Base-by-base conservation (phyloP, 2,329 filamentous ascomycete species). In the Fusarium stilboides region DNA sequence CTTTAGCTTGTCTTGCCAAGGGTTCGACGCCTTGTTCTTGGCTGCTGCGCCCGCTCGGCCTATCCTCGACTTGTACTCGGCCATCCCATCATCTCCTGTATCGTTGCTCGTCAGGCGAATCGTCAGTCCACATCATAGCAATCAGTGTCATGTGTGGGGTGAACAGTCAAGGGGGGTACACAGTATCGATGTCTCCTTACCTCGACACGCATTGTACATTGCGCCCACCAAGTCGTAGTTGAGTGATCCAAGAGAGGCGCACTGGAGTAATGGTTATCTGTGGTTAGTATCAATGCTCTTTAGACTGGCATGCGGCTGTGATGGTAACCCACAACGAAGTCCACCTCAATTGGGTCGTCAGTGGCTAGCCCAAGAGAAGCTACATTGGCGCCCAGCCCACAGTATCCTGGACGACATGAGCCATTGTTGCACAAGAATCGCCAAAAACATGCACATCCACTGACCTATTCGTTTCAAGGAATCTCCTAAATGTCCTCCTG, bases 241-340 rank as follows among this genome's bases (percentile, higher is more conserved):
- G 42, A 98, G 77, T 10, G 89, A 89, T 19, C 95, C 96, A 7
- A 98, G 81, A 1, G 95, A 98, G 1, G 95, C 93, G 24, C 92
- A 88, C 90, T 92, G 68, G 42, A 66, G 36, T 46, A 54, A 50
- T 55, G 34, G 57, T 58, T 61, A 52, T 44, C 24, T 40, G 46
- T 43, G 42, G 64, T 74, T 71, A 74, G 71, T 51, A 43, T 56
- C 53, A 63, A 57, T 65, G 46, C 39, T 43, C 53, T 57, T 17
- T 55, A 20, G 44, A 45, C 37, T 61, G 45, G 64, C 60, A 69
- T 68, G 55, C 57, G 57, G 34, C 39, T 60, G 53, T 43, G 52
- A 68, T 52, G 59, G 59, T 31, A 49, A 79, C 87, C 72, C 80
- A 91, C 90, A 57, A 94, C 85, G 68, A 92, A 92, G 78, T 97